These are phyloP conservation scores for Penicillium griseofulvum DNA, from an alignment of 2,329 filamentous ascomycete genomes.

Conservation along the genomic window DNA sequence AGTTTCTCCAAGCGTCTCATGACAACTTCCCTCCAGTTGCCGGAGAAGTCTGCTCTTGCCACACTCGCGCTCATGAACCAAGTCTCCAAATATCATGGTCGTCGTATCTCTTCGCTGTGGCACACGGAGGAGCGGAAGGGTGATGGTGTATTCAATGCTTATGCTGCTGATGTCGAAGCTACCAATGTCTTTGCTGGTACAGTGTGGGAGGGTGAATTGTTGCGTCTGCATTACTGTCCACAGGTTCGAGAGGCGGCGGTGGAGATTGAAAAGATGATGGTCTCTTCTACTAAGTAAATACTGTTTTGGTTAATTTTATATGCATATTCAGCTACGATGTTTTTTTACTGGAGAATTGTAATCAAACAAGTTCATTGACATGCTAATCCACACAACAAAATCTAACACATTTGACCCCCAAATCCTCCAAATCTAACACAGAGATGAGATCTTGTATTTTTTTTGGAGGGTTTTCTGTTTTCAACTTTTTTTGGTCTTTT, in stretches of 20 bases:
- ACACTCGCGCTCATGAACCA: constrained; percentile 74
- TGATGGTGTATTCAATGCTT: constrained; percentile 78
- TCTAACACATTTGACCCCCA: not conserved
- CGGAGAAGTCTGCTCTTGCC: constrained; percentile 83
- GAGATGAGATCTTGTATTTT: not conserved
- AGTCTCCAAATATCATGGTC: constrained; percentile 75
- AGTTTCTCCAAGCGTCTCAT: constrained; percentile 91
- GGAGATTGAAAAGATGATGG: constrained; percentile 65
- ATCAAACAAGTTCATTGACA: not conserved
- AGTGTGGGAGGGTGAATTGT: constrained; percentile 88
- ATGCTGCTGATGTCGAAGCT: constrained; percentile 71
- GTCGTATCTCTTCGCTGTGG: constrained; percentile 84
- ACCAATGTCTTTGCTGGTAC: constrained; percentile 89
- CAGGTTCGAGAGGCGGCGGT: constrained; percentile 74
- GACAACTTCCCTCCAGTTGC: constrained; percentile 76
- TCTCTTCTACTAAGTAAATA: constrained; percentile 32
- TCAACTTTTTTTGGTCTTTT: not conserved
- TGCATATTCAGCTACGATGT: constrained; percentile 3
- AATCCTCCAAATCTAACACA: not conserved
- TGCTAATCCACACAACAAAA: not conserved
- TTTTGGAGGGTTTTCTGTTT: not conserved
- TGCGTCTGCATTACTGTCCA: constrained; percentile 82
- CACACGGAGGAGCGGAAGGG: constrained; percentile 90
- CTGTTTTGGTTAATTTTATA: constrained; percentile 12
- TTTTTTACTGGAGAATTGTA: not conserved